phyloP scores from a whole-genome alignment of 306 rosid genomes.

The Quercus berberidifolia region DNA sequence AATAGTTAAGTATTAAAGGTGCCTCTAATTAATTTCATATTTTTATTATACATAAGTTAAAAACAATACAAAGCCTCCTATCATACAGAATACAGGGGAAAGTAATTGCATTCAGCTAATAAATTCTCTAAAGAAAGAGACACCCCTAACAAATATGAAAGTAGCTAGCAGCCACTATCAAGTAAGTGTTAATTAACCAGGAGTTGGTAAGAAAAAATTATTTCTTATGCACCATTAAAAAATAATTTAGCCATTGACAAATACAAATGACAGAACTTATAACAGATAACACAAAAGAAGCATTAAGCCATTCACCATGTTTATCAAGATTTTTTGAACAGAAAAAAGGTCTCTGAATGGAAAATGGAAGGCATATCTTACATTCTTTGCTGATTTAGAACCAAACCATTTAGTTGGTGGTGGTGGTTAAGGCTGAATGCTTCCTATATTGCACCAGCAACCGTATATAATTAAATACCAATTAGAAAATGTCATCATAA shows the following conservation, averaged over 20 bases:
- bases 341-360: no score
- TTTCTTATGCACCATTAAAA: not conserved
- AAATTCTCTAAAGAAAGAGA: not conserved
- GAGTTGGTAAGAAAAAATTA: not conserved
- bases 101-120: no score
- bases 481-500: conserved; percentile 4
- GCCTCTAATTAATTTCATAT: not conserved
- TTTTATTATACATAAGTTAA: not conserved
- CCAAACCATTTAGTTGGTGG: conserved; percentile 38
- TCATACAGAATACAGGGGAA: not conserved
- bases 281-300: no score
- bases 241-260: no score
- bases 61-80: not conserved
- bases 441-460: conserved; percentile 31
- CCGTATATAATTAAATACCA: conserved; percentile 1
- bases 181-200: not conserved
- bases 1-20: not conserved
- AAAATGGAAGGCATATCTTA: conserved; percentile 11
- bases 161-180: not conserved
- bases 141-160: not conserved
- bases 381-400: conserved; percentile 69
- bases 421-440: conserved; percentile 36
- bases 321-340: no score
- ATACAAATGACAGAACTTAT: no score
- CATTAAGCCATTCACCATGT: no score